These are phyloP conservation scores for Penicillium subrubescens DNA, from an alignment of 495 filamentous ascomycete species.

Conservation along the genomic window DNA sequence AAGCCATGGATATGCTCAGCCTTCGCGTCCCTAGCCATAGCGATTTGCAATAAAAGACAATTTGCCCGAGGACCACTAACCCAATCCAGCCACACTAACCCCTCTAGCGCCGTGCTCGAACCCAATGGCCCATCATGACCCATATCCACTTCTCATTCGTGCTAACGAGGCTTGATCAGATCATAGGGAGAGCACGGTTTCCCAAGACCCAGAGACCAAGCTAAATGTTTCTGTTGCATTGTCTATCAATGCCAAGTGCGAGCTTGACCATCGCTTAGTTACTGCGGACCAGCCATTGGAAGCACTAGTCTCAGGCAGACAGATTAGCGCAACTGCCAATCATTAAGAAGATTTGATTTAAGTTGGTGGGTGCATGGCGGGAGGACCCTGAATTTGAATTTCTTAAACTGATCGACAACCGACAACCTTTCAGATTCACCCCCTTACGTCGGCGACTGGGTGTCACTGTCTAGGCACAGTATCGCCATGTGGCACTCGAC, in stretches of 20 bases:
- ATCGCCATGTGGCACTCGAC: slow-evolving; percentile 21
- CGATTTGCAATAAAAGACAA: neutral
- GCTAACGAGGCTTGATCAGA: slow-evolving; percentile 5
- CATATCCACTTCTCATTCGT: neutral
- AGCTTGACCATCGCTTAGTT: neutral
- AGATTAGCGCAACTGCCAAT: neutral
- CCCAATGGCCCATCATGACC: neutral
- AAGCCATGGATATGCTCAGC: neutral
- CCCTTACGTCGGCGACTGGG: neutral
- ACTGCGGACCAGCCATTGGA: neutral
- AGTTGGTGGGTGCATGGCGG: neutral
- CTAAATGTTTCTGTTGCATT: neutral
- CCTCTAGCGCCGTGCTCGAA: neutral
- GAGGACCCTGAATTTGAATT: neutral
- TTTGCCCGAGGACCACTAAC: neutral
- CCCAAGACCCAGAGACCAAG: neutral
- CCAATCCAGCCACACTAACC: neutral
- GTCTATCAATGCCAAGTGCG: neutral
- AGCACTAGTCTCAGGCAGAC: neutral
- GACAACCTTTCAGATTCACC: neutral
- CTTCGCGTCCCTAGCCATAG: no score
- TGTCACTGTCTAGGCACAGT: neutral
- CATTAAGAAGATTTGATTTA: neutral
- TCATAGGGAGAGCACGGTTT: neutral
- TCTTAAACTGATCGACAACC: neutral